Base-by-base conservation (phyloP, 495 filamentous ascomycete genomes). In the Lophiostoma macrostomum region DNA sequence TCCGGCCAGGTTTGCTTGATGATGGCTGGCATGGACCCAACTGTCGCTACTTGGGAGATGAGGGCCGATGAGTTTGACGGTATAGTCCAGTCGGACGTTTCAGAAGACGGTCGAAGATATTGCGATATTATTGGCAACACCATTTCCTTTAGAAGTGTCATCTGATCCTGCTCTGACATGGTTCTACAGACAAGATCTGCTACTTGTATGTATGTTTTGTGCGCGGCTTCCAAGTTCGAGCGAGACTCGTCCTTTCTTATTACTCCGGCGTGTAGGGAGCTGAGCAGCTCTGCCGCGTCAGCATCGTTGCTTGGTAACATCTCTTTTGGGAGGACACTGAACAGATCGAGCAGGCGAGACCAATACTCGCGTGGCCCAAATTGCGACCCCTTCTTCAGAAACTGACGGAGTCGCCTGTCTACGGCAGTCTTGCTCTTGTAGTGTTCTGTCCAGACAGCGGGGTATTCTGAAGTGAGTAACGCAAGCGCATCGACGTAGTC, bases 361-460 rank as follows among this genome's bases (percentile, higher is more conserved):
- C 93, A 98, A 65, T 81, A 95, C 4, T 77, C 77, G 2, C 74
- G 68, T 2, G 79, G 69, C 10, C 85, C 81, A 6, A 79, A 80
- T 58, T 95, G 86, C 1, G 91, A 94, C 37, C 94, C 93, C 60
- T 82, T 83, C 48, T 85, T 80, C n/a, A 96, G 72, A 60, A 94
- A 94, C 16, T 80, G 74, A 27, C 74, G 77, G 3, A 98, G 61
- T 23, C 82, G 75, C 25, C 78, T 76, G 0, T 82, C 70, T 0
- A 84, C 76, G 22, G 83, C 73, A 32, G 81, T 85, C 64, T 90
- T 91, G 48, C 75, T 74, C 13, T 67, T 74, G 63, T 86, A 86
- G 29, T 82, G 73, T 0, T 77, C 72, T 3, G 80, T 86, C 93
- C 91, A 98, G 16, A 89, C 71, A 13, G 82, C 74, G 2, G 91